phyloP scores from a whole-genome alignment of 768 basidiomycete genomes.

The Peribolospora kevripleyi region DNA sequence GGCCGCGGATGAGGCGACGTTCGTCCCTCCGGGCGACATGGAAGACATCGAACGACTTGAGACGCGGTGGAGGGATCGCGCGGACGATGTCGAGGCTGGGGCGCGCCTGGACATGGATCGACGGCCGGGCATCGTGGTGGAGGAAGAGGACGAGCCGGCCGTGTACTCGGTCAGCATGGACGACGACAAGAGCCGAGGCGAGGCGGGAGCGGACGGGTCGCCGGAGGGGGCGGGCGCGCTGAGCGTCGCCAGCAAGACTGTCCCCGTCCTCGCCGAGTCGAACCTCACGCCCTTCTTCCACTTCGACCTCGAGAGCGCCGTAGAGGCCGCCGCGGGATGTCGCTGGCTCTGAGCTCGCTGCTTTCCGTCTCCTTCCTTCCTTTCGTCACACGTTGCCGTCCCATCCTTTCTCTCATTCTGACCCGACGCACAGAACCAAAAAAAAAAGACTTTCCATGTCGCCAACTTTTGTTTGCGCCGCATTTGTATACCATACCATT shows the following conservation, averaged over 20 bases:
- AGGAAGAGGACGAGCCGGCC: conserved; percentile 2
- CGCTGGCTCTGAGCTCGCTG: no score
- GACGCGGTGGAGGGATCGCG: neutral
- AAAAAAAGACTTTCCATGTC: no score
- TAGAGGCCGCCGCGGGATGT: conserved; percentile 30
- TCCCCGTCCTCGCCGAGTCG: conserved; percentile 10
- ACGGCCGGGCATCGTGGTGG: neutral
- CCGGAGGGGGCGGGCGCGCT: neutral
- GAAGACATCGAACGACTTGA: conserved; percentile 2
- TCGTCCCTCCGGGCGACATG: neutral
- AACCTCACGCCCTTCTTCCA: conserved; percentile 40
- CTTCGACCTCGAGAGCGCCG: conserved; percentile 50
- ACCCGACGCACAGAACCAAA: no score
- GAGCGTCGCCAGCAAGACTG: neutral
- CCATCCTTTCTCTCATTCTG: no score
- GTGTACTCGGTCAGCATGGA: conserved; percentile 2
- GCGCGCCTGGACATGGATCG: conserved; percentile 1
- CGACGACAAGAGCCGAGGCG: conserved; percentile 5
- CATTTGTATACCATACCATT: no score
- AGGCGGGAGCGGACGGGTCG: conserved; percentile 4
- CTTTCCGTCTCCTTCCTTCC: no score
- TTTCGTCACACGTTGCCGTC: no score
- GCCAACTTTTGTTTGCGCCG: no score
- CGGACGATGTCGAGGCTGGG: conserved; percentile 6
- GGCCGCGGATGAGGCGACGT: neutral